Conservation (phyloP, 2,329 filamentous ascomycete genomes). For the Aspergillus piperis region DNA sequence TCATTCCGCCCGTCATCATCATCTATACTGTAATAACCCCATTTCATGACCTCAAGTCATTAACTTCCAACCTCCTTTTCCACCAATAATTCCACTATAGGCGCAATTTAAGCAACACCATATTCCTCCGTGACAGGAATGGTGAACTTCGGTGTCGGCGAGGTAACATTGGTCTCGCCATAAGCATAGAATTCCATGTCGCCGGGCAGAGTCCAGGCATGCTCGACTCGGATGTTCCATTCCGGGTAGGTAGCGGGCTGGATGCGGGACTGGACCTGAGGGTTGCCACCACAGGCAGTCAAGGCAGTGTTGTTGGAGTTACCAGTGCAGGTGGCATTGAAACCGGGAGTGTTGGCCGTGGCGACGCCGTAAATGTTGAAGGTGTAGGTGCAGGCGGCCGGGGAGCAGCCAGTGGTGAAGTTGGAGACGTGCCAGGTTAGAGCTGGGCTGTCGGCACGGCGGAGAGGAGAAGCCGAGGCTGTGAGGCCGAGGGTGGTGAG, state of each 20-base stretch:
- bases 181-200: conserved; percentile 21
- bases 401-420: conserved; percentile 35
- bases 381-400: conserved; percentile 34
- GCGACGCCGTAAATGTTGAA: conserved; percentile 34
- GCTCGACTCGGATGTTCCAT: conserved; percentile 33
- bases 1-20: background rate
- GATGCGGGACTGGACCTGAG: conserved; percentile 25
- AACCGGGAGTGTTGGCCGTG: conserved; percentile 34
- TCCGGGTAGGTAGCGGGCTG: conserved; percentile 19
- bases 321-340: conserved; percentile 38
- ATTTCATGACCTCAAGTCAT: background rate
- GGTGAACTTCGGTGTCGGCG: conserved; percentile 21
- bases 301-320: conserved; percentile 20
- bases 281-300: conserved; percentile 30
- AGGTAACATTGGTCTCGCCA: conserved; percentile 29
- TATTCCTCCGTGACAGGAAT: conserved; percentile 26
- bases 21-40: background rate
- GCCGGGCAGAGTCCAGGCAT: conserved; percentile 26
- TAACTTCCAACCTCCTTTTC: background rate
- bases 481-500: conserved; percentile 27
- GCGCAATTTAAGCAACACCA: conserved; percentile 28
- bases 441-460: conserved; percentile 15
- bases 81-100: background rate
- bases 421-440: conserved; percentile 36
- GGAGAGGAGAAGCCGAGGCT: conserved; percentile 21